Base-by-base conservation (phyloP, 495 filamentous ascomycete species). In the Aspergillus sparsus region DNA sequence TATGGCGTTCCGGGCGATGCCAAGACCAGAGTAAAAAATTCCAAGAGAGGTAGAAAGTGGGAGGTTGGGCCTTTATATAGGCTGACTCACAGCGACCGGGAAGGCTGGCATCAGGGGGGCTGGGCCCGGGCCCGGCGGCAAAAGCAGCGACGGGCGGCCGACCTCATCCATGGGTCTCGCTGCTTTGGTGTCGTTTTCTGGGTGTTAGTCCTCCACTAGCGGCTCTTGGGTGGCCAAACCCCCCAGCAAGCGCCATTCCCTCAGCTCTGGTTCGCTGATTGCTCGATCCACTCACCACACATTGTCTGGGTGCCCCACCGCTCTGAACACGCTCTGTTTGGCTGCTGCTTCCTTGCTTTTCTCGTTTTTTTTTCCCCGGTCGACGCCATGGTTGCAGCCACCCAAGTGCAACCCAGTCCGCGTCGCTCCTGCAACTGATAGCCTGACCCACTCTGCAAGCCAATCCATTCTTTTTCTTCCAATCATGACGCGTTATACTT, bases 21-120 rank as follows among this genome's bases (percentile, higher is more conserved):
- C 77, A 80, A 80, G 77, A 80, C 74, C 77, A 72, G 71, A 65
- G 73, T 64, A 68, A 66, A 69, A 66, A 75, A 70, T 70, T 69
- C 65, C 66, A 68, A 61, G 55, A 63, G 51, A 52, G 33, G 34
- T 36, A 62, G 66, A 68, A 72, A 70, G 74, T 70, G 76, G 77
- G 76, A 77, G 76, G 70, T 71, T 72, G 74, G 69, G 63, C 63
- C 75, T 71, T 78, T 78, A 73, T 77, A 80, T 80, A 78, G 72
- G 71, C 70, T 74, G 74, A 76, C 54, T 74, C 74, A 73, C 66
- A 58, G 66, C 64, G 55, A 46, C 62, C 64, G 62, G 49, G 52
- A 53, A 18, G 53, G 61, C 62, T 67, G 66, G 54, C 60, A 69
- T 73, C 71, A 75, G 73, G 74, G 72, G 74, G 74, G 66, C 74